These are phyloP conservation scores for Calonectria crousiana DNA, from an alignment of 2,329 filamentous ascomycete species.

Conservation along the genomic window DNA sequence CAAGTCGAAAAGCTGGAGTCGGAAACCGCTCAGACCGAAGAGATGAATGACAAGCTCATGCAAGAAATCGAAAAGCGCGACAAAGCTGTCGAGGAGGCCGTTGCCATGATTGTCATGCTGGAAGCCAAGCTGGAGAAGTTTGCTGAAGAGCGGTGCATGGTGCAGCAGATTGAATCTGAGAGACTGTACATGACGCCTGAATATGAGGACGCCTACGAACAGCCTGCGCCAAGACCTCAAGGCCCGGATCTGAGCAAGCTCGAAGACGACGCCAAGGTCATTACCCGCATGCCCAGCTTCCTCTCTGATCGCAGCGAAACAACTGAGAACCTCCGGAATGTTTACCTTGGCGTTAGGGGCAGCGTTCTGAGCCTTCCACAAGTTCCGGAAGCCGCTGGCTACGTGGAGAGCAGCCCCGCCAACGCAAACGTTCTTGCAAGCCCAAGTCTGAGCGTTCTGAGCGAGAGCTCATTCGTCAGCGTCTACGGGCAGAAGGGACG, in stretches of 20 bases:
- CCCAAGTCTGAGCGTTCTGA: constrained; percentile 73
- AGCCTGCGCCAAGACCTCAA: constrained; percentile 32
- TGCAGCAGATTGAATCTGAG: constrained; percentile 62
- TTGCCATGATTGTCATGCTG: constrained; percentile 75
- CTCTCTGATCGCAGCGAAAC: constrained; percentile 70
- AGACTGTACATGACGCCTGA: constrained; percentile 50
- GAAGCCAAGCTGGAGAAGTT: constrained; percentile 71
- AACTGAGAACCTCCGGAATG: constrained; percentile 71
- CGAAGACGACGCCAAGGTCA: constrained; percentile 50
- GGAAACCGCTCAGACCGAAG: constrained; percentile 65
- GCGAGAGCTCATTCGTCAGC: constrained; percentile 76
- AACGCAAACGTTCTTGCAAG: constrained; percentile 59
- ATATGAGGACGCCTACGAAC: constrained; percentile 44
- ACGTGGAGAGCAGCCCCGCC: constrained; percentile 33
- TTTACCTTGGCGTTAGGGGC: constrained; percentile 64
- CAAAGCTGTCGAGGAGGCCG: constrained; percentile 77
- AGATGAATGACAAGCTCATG: constrained; percentile 70
- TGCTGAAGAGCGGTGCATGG: constrained; percentile 65
- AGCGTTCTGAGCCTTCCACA: constrained; percentile 65
- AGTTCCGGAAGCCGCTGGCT: constrained; percentile 53
- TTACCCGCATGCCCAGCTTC: constrained; percentile 74
- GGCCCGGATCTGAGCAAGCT: constrained; percentile 34
- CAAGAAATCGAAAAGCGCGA: constrained; percentile 75
- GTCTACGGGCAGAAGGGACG: constrained; percentile 66
- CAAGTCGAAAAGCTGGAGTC: constrained; percentile 66